A percentile compares a stretch with the other conserved stretches of the same genome.
Evolutionary conservation across 805 yeast genomes (phyloP).

Genomic region (Phaffomyces antillensis): DNA sequence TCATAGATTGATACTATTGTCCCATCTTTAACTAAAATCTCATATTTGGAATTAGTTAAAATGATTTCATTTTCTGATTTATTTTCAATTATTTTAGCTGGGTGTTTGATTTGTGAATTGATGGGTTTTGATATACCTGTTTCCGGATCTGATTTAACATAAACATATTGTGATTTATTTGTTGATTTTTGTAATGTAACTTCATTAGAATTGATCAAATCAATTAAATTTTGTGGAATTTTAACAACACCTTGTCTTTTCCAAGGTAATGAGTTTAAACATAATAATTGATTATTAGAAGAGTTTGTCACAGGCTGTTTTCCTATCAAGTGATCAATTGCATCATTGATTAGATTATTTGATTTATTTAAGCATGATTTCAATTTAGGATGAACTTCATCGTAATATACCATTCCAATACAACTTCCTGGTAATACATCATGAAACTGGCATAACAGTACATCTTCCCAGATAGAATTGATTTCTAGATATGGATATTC

Average conservation of each 20-base stretch:
- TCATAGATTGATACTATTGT: conserved; percentile 61
- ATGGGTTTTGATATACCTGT: not conserved
- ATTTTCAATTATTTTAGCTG: conserved; percentile 40
- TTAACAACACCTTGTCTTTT: conserved; percentile 35
- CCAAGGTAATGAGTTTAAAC: conserved; percentile 63
- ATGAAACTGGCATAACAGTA: conserved; percentile 88
- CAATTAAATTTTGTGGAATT: conserved; percentile 21
- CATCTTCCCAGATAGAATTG: conserved; percentile 77
- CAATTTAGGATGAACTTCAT: conserved; percentile 80
- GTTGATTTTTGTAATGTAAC: not conserved
- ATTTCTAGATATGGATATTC: conserved; percentile 67
- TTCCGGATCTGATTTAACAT: conserved; percentile 10
- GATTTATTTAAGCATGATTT: conserved; percentile 47
- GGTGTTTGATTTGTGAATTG: conserved; percentile 27
- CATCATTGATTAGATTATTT: conserved; percentile 36
- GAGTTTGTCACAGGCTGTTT: not conserved
- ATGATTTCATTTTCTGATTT: conserved; percentile 32
- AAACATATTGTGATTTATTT: conserved; percentile 12
- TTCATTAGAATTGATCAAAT: not conserved
- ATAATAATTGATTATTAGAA: conserved; percentile 11
- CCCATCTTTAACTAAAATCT: conserved; percentile 55
- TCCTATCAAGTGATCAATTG: not conserved
- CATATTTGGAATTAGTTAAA: conserved; percentile 55
- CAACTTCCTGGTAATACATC: conserved; percentile 98
- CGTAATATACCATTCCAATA: conserved; percentile 86